Percentiles rank a stretch among this genome's conserved stretches.
These are phyloP conservation scores for Silene noctiflora DNA, from an alignment of 179 eudicot species.

Conservation along the genomic window DNA sequence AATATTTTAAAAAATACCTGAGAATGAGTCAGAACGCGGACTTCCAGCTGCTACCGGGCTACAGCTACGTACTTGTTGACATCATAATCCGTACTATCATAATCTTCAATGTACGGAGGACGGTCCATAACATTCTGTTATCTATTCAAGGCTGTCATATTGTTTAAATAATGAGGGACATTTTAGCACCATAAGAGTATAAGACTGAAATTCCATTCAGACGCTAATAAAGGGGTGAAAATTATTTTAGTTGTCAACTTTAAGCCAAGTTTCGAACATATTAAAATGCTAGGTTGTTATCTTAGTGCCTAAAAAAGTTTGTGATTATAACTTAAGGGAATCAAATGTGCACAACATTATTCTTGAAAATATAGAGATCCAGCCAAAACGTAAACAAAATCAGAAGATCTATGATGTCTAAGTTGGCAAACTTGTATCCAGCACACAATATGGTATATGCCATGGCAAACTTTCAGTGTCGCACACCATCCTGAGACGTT, in stretches of 20 bases:
- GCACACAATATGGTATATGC: neutral
- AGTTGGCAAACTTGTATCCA: no score
- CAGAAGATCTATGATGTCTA: no score
- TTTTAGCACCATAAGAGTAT: neutral
- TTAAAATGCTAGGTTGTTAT: no score
- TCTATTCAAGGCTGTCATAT: neutral
- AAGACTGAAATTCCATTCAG: neutral
- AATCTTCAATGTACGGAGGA: neutral
- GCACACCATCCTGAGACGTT: neutral
- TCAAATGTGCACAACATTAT: no score
- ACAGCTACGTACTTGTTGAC: neutral
- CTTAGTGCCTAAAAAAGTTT: no score
- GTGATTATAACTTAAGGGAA: no score
- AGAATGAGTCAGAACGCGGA: conserved; percentile 7
- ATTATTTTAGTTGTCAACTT: no score
- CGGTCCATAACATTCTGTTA: neutral
- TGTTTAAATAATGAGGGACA: neutral
- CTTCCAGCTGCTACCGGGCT: neutral
- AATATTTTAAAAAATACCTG: conserved; percentile 7
- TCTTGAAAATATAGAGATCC: no score
- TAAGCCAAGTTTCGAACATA: no score
- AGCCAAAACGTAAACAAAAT: no score
- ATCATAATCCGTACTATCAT: neutral
- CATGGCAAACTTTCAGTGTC: neutral
- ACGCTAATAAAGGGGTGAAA: no score